A percentile compares a stretch with the other conserved stretches of the same genome.
Conservation (phyloP, 257 asterid genomes). For the Fraxinus cuspidata region DNA sequence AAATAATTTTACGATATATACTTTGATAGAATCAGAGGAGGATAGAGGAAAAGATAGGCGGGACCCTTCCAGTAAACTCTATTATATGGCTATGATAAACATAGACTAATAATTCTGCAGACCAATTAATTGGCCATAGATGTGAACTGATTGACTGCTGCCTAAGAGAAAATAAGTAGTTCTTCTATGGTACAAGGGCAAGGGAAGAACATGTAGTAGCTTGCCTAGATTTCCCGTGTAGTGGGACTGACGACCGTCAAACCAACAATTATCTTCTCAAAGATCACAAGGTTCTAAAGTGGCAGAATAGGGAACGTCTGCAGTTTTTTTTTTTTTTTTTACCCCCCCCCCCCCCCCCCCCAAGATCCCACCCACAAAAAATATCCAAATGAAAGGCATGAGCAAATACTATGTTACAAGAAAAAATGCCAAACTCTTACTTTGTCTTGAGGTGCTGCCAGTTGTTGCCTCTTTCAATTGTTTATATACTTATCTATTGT, state of each 20-base stretch:
- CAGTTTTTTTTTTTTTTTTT: too few species aligned
- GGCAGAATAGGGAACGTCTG: too few species aligned
- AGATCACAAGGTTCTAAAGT: too few species aligned
- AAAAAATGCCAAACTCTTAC: not conserved
- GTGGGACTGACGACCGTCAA: too few species aligned
- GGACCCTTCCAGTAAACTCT: not conserved
- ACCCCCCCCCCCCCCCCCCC: not conserved
- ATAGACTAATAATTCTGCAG: too few species aligned
- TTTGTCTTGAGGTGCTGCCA: not conserved
- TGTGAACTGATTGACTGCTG: too few species aligned
- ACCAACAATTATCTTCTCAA: too few species aligned
- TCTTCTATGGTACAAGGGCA: too few species aligned
- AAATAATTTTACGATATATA: not conserved
- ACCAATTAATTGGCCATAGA: too few species aligned
- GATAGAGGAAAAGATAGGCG: not conserved
- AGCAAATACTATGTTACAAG: not conserved
- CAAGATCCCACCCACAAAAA: not conserved
- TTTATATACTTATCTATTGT: too few species aligned
- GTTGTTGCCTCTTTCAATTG: not conserved
- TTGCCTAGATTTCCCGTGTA: not conserved
- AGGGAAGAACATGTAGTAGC: too few species aligned
- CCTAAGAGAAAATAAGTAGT: too few species aligned
- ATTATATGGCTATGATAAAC: not conserved
- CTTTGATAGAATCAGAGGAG: not conserved
- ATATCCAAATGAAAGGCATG: not conserved